Base-by-base conservation (phyloP, 179 eudicot genomes). In the Patellifolia procumbens region DNA sequence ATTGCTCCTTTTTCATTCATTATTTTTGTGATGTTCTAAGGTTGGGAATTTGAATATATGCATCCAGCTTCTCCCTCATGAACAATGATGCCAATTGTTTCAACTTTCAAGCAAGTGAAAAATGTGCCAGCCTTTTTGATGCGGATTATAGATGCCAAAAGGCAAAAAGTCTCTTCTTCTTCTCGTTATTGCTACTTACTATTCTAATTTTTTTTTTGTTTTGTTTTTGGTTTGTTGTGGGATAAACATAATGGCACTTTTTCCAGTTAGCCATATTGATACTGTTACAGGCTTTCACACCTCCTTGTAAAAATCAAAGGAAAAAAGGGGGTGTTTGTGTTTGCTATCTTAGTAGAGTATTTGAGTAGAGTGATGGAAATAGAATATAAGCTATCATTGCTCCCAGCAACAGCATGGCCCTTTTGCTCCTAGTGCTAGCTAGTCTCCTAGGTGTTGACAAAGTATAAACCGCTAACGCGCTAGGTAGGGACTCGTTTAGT, bases 21-120 rank as follows among this genome's bases (percentile, higher is more conserved):
- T 22, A 15, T 19, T n/a, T 65, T 39, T 13, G 39, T 66, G 9
- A 71, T 74, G 11, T 24, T 48, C 45, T 19, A 20, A 9, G 24
- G 71, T 28, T 58, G 49, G 51, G 74, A 79, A 79, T 74, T 73
- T 73, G 74, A 78, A 78, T 52, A 72, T 78, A 72, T 78, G 77
- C 81, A 78, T 78, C 81, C 81, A 78, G 76, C 81, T 65, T 53
- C 72, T 53, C 72, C 22, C 39, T 20, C 26, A 52, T 63, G 53
- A 78, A 74, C 66, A 78, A 65, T 52, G 65, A 72, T 78, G 66
- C 76, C 59, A 35, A 37, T 72, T 10, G 72, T 63, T 72, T 48
- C 76, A 39, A 72, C 76, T 71, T 73, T 78, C 46, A 73, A 59
- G 60, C 68, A 68, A 73, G 29, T n/a, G 34, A 72, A 72, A 39